phyloP scores from a whole-genome alignment of 345 rosid species.

The Salix viminalis region DNA sequence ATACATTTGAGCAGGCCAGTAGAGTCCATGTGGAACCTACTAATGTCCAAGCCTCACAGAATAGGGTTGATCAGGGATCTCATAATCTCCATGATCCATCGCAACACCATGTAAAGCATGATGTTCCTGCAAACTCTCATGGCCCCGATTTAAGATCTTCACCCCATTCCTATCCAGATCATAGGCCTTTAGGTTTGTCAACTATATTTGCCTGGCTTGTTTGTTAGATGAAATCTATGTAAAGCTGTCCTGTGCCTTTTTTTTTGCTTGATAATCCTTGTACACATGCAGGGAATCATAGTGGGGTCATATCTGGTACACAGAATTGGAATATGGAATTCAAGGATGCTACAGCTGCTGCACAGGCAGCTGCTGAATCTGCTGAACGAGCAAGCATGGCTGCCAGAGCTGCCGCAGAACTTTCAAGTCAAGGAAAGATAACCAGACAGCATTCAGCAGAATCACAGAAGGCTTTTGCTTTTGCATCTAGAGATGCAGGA shows the following conservation, averaged over 20 bases:
- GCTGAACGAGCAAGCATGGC: conserved; percentile 97
- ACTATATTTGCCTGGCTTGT: neutral
- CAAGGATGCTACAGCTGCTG: conserved; percentile 82
- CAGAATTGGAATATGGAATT: conserved; percentile 67
- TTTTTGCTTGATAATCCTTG: conserved; percentile 4
- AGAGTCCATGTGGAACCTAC: conserved; percentile 5
- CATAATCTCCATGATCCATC: conserved; percentile 26
- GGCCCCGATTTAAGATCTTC: conserved; percentile 35
- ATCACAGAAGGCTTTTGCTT: conserved; percentile 28
- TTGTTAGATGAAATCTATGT: neutral
- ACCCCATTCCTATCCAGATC: conserved; percentile 29
- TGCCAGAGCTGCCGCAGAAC: conserved; percentile 91
- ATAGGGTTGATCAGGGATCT: conserved; percentile 17
- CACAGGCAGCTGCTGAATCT: conserved; percentile 93
- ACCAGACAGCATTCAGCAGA: conserved; percentile 38
- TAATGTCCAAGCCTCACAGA: conserved; percentile 5
- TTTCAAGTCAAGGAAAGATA: conserved; percentile 58
- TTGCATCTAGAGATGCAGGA: conserved; percentile 25
- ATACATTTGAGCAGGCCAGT: conserved; percentile 20
- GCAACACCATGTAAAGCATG: conserved; percentile 30
- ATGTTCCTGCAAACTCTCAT: conserved; percentile 22
- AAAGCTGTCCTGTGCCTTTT: neutral
- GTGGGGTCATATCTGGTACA: conserved; percentile 17
- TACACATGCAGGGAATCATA: conserved; percentile 35
- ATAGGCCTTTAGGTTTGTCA: conserved; percentile 38